Evolutionary conservation across 495 filamentous ascomycete species (phyloP), one percentile per base, ranked within the genome.

Genomic region (Penicillium cataractarum): DNA sequence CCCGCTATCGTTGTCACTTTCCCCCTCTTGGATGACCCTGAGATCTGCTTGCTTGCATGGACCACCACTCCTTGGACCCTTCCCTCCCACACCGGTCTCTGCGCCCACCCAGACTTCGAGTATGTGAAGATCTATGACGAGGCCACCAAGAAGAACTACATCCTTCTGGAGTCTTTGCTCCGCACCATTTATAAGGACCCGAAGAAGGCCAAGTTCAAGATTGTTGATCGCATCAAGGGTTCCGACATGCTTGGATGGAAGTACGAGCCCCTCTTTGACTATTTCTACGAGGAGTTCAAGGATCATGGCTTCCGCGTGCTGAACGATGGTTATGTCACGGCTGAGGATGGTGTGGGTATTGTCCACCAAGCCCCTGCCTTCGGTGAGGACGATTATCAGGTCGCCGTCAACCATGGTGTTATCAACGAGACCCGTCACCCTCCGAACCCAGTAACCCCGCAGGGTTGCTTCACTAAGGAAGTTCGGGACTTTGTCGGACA

Each of bases 41-140:
- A 89, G 55, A 96, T 92, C 4, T 84, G 78, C 55, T 79, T 97
- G 40, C 82, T 97, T 39, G 91, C 92, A 22, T 97, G 93, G 92
- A 97, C 96, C 1, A 99, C 94, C 4, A 98, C 95, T 3, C 94
- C 95, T 0, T 99, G 95, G 95, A 98, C 94, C 4, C 76, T 97
- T 27, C 94, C 94, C 24, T 93, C 91, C 21, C 89, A 99, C 73
- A 84, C 84, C 6, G 88, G 86, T 7, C 84, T 99, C 57, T 92
- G 92, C 8, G 90, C 85, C 26, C 86, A 98, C 70, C 93, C 95
- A 4, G 87, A 93, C 31, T 96, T 94, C 68, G 95, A 98, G 67
- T 99, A 98, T 71, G 75, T 97, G 73, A 93, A 97, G 80, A 91
- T 99, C 62, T 81, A 85, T 52, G 95, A 99, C 65, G 88, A 93